These are phyloP conservation scores for Scortechinia acanthostroma DNA, from an alignment of 2,329 filamentous ascomycete species.

Conservation along the genomic window DNA sequence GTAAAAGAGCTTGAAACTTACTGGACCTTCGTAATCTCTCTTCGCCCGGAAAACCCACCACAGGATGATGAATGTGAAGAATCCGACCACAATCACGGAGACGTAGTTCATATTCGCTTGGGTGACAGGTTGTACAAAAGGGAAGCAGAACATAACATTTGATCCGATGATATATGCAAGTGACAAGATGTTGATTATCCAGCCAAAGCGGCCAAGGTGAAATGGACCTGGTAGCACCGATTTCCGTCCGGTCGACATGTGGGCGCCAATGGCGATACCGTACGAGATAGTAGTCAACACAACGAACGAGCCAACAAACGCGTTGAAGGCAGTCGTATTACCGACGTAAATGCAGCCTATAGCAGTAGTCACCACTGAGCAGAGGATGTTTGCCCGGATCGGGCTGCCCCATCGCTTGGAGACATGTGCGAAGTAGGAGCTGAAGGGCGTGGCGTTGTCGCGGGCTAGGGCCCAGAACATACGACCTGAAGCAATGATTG, in stretches of 20 bases:
- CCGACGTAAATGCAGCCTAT: constrained; percentile 16
- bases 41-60: too few relatives aligned
- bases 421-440: constrained; percentile 2
- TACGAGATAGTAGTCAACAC: constrained; percentile 5
- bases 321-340: constrained; percentile 15
- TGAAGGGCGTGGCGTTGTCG: constrained; percentile 4
- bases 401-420: background rate
- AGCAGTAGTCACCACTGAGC: constrained; percentile 11
- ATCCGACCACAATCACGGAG: too few relatives aligned
- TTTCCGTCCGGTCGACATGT: constrained; percentile 4
- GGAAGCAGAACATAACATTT: too few relatives aligned
- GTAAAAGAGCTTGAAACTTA: too few relatives aligned
- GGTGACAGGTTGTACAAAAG: too few relatives aligned
- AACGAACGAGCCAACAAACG: constrained; percentile 12
- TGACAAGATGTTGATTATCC: too few relatives aligned
- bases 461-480: constrained; percentile 17
- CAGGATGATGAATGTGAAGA: too few relatives aligned
- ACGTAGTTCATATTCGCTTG: too few relatives aligned
- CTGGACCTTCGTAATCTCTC: too few relatives aligned
- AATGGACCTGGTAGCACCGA: constrained; percentile 2
- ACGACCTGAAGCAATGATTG: constrained; percentile 15
- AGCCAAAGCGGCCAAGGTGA: background rate
- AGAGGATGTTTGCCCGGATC: constrained; percentile 7
- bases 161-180: too few relatives aligned
- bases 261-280: constrained; percentile 3